Conservation (phyloP, 2,329 filamentous ascomycete genomes). For the Fusarium citri region DNA sequence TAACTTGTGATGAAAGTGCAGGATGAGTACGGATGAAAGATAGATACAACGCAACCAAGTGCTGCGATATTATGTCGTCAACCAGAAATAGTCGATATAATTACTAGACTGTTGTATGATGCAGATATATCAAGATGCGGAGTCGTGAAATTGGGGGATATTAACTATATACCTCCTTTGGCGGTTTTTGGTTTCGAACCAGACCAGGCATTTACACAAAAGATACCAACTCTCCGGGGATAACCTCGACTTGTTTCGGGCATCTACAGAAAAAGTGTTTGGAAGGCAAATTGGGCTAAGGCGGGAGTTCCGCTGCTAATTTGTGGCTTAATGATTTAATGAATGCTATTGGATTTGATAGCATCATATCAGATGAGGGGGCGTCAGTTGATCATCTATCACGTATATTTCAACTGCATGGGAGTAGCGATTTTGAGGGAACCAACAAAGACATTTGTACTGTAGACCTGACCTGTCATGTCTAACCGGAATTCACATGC, state of each 20-base stretch:
- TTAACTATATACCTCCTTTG: background rate
- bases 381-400: conserved; percentile 1
- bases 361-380: conserved; percentile 20
- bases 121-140: conserved; percentile 1
- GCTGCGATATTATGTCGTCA: background rate
- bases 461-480: conserved; percentile 1
- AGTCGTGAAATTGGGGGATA: conserved; percentile 1
- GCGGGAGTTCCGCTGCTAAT: background rate
- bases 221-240: background rate
- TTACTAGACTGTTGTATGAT: background rate
- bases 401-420: background rate
- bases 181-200: conserved; percentile 3
- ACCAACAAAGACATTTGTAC: background rate
- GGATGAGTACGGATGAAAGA: background rate
- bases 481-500: background rate
- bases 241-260: conserved; percentile 13
- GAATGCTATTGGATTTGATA: conserved; percentile 7
- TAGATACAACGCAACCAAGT: too few relatives aligned
- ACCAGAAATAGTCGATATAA: background rate
- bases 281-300: background rate
- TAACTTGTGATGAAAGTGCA: background rate
- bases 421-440: background rate
- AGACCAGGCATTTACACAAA: background rate
- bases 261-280: background rate
- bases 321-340: conserved; percentile 27